These are phyloP conservation scores for Argentina anserina DNA, from an alignment of 306 rosid species.

Conservation along the genomic window DNA sequence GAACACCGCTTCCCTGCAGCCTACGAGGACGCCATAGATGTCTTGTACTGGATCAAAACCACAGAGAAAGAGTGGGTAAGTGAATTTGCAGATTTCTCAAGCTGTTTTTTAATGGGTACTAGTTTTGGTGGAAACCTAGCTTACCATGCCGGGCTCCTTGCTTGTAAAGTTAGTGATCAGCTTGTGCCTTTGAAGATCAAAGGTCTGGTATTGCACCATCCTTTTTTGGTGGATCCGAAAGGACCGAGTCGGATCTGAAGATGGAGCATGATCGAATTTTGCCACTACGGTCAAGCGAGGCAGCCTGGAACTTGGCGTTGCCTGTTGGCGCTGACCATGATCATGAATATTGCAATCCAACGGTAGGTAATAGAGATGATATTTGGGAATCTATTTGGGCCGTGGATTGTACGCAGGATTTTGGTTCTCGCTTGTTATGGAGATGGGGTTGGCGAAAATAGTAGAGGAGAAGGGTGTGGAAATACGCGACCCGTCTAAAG, in stretches of 20 bases:
- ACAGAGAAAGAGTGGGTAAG: constrained; percentile 28
- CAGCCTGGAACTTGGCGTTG: constrained; percentile 37
- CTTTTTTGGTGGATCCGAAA: constrained; percentile 39
- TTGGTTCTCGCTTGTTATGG: constrained; percentile 27
- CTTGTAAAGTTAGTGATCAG: not conserved
- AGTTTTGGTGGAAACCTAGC: constrained; percentile 45
- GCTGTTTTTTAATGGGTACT: constrained; percentile 33
- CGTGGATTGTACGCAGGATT: constrained; percentile 28
- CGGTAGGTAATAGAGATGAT: not conserved
- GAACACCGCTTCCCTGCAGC: constrained; percentile 37
- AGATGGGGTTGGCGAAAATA: constrained; percentile 23
- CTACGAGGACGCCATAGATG: constrained; percentile 39
- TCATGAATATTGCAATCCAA: constrained; percentile 40
- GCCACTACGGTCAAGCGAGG: constrained; percentile 26
- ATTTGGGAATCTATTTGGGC: constrained; percentile 10
- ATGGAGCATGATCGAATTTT: constrained; percentile 9
- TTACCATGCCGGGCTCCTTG: constrained; percentile 29
- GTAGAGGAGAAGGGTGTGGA: constrained; percentile 29
- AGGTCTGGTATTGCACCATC: constrained; percentile 45
- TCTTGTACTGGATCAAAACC: constrained; percentile 28
- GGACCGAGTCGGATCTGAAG: constrained; percentile 39
- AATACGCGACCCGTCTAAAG: constrained; percentile 11
- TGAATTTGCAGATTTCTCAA: constrained; percentile 25
- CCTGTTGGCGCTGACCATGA: constrained; percentile 39
- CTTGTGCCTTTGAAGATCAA: constrained; percentile 27